phyloP scores from a whole-genome alignment of 352 stramenopile genomes.

The Halophytophthora batemanensis region DNA sequence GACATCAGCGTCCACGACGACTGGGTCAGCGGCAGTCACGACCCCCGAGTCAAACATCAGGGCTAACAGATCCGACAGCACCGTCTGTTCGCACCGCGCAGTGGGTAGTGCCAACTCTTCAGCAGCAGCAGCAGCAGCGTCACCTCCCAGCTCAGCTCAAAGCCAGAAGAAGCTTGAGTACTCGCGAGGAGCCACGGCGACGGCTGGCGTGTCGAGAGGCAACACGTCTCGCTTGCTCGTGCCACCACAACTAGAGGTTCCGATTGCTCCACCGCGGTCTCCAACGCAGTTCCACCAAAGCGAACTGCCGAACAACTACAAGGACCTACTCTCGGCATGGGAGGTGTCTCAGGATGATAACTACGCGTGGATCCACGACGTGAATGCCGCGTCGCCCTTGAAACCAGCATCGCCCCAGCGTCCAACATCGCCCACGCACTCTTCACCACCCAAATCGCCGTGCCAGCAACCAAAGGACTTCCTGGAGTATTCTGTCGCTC shows the following conservation, averaged over 20 bases:
- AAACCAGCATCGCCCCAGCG: conserved; percentile 2
- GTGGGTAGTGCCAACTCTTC: too few relatives aligned
- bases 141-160: too few relatives aligned
- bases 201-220: too few relatives aligned
- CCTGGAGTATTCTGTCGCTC: too few relatives aligned
- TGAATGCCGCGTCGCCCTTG: conserved; percentile 19
- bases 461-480: background rate
- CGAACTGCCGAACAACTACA: conserved; percentile 18
- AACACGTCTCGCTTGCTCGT: too few relatives aligned
- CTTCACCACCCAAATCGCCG: background rate
- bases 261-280: background rate
- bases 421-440: conserved; percentile 6
- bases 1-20: background rate
- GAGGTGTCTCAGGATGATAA: conserved; percentile 6
- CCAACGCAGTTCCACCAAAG: background rate
- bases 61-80: too few relatives aligned
- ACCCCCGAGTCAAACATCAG: too few relatives aligned
- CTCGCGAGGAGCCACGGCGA: too few relatives aligned
- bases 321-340: conserved; percentile 14
- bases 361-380: conserved; percentile 12
- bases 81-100: too few relatives aligned
- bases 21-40: too few relatives aligned
- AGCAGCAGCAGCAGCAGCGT: too few relatives aligned
- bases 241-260: background rate
- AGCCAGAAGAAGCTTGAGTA: too few relatives aligned